Evolutionary conservation across 2,329 filamentous ascomycete genomes (phyloP).

Genomic region (Aspergillus neotritici): DNA sequence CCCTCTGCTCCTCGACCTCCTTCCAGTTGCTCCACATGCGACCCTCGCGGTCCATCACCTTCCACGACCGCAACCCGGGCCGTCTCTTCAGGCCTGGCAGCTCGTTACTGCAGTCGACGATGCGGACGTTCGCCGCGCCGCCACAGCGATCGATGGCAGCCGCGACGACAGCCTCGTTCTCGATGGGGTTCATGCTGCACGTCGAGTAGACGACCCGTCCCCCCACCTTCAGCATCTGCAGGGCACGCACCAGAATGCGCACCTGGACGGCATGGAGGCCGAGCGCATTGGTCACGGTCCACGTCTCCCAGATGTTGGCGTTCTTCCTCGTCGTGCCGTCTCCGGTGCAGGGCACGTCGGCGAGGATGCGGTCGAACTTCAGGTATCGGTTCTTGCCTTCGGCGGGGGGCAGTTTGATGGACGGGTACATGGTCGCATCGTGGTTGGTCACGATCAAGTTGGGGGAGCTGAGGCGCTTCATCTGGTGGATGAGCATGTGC

Average conservation of each 20-base stretch:
- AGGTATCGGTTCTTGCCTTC: conserved; percentile 63
- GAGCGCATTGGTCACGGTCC: conserved; percentile 79
- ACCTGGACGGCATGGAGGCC: conserved; percentile 83
- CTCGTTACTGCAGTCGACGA: conserved; percentile 75
- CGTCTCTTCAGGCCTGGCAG: conserved; percentile 71
- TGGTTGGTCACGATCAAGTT: conserved; percentile 97
- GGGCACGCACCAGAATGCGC: conserved; percentile 80
- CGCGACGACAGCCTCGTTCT: conserved; percentile 89
- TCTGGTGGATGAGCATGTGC: conserved; percentile 95
- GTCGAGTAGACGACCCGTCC: conserved; percentile 96
- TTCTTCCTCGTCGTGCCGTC: conserved; percentile 95
- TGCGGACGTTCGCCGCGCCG: conserved; percentile 70
- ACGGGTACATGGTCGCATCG: conserved; percentile 91
- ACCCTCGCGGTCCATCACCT: conserved; percentile 80
- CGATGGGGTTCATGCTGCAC: conserved; percentile 96
- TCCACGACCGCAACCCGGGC: conserved; percentile 75
- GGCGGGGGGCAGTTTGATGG: conserved; percentile 70
- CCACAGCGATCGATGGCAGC: conserved; percentile 87
- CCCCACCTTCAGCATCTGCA: conserved; percentile 94
- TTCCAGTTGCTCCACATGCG: conserved; percentile 76
- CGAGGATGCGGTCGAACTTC: conserved; percentile 93
- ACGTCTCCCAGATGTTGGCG: conserved; percentile 87
- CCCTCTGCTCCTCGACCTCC: conserved; percentile 66
- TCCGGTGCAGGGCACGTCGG: conserved; percentile 94
- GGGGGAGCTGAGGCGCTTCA: conserved; percentile 92